phyloP scores from a whole-genome alignment of 2,329 filamentous ascomycete genomes.

The Pseudogymnoascus sp. region DNA sequence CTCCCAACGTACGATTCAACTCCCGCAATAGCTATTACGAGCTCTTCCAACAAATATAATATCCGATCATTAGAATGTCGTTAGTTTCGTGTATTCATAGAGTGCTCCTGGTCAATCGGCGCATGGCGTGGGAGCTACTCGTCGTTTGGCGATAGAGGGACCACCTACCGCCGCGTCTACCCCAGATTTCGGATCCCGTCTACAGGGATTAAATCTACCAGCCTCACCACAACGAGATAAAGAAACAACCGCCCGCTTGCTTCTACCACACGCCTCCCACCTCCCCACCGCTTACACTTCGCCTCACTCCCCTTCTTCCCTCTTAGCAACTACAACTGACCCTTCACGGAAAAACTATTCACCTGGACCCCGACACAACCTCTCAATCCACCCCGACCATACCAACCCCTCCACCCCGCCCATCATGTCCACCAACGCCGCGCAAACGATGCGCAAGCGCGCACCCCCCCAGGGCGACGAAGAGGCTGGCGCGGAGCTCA shows the following conservation, averaged over 20 bases:
- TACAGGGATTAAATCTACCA: not conserved
- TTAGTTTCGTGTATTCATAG: not conserved
- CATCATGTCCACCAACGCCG: conserved; percentile 33
- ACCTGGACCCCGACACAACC: not conserved
- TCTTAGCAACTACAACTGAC: not conserved
- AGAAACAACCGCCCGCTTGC: not conserved
- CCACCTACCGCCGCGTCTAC: conserved; percentile 1
- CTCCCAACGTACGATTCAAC: not conserved
- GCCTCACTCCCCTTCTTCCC: not conserved
- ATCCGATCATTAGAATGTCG: not conserved
- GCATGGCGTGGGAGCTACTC: conserved; percentile 2
- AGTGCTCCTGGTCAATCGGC: not conserved
- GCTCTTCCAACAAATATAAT: not conserved
- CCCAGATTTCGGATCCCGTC: conserved; percentile 5
- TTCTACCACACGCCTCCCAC: not conserved
- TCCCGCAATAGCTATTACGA: conserved; percentile 9
- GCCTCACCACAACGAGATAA: conserved; percentile 4
- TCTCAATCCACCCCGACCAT: not conserved
- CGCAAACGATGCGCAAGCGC: conserved; percentile 57
- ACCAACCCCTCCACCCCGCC: conserved; percentile 1
- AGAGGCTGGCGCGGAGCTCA: conserved; percentile 73
- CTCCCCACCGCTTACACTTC: not conserved
- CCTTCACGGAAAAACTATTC: not conserved
- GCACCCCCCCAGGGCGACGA: conserved; percentile 71
- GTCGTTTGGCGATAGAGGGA: conserved; percentile 8